phyloP scores from a whole-genome alignment of 495 filamentous ascomycete genomes.

The Patellaria atrata region DNA sequence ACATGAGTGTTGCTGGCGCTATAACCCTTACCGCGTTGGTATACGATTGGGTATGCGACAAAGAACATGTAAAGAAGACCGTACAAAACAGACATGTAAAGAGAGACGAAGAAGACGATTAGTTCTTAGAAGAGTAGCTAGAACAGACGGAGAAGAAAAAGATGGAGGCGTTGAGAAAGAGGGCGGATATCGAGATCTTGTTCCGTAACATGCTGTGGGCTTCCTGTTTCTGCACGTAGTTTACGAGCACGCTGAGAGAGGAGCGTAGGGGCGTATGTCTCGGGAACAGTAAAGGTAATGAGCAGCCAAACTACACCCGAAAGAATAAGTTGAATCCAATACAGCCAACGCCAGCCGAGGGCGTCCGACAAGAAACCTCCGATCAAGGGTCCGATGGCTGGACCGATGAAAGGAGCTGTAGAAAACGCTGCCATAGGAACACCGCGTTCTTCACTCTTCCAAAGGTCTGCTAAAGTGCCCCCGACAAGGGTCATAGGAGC shows the following conservation, averaged over 20 bases:
- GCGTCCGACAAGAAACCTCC: constrained; percentile 61
- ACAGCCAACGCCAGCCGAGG: constrained; percentile 69
- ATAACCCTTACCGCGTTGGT: constrained; percentile 58
- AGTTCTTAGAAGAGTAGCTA: constrained; percentile 65
- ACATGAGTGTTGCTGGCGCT: constrained; percentile 66
- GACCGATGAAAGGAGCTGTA: constrained; percentile 65
- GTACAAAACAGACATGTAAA: constrained; percentile 72
- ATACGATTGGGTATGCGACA: constrained; percentile 68
- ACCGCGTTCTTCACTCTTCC: constrained; percentile 67
- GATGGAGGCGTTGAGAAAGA: constrained; percentile 42
- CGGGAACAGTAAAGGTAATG: constrained; percentile 67
- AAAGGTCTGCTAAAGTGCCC: constrained; percentile 66
- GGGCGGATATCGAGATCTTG: constrained; percentile 56
- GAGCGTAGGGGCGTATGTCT: constrained; percentile 64
- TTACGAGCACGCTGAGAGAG: constrained; percentile 50
- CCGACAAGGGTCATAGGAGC: constrained; percentile 76
- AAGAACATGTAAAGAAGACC: constrained; percentile 77
- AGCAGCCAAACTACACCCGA: constrained; percentile 48
- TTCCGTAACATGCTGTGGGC: constrained; percentile 51
- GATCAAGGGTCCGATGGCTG: constrained; percentile 56
- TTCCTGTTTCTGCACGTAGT: constrained; percentile 50
- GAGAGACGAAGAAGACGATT: constrained; percentile 60
- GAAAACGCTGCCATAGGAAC: constrained; percentile 79
- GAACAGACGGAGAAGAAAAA: constrained; percentile 64
- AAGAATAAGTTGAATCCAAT: constrained; percentile 69